These are phyloP conservation scores for Tetragonia tetragonoides DNA, from an alignment of 148 eudicot species.

Conservation along the genomic window DNA sequence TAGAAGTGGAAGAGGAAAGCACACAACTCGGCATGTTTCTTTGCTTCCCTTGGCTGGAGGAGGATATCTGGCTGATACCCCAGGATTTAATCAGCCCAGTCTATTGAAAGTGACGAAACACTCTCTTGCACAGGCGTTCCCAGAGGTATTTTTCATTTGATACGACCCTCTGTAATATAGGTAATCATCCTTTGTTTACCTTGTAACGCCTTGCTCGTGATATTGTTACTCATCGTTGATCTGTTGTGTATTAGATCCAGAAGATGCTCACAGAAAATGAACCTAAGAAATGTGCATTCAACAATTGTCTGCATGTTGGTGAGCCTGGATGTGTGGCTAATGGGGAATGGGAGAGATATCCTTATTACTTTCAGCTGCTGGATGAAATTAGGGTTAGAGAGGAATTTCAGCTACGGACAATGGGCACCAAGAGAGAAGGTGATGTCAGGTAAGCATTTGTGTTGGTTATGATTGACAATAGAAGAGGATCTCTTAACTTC, in stretches of 20 bases:
- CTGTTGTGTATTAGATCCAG: constrained; percentile 43
- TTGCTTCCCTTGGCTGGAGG: constrained; percentile 85
- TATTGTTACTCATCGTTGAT: constrained; percentile 4
- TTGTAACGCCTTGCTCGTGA: neutral
- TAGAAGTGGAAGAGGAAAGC: constrained; percentile 96
- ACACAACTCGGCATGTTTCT: constrained; percentile 85
- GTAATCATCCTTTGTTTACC: neutral
- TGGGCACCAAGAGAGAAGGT: constrained; percentile 91
- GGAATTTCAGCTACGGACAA: constrained; percentile 78
- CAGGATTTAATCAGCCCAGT: constrained; percentile 95
- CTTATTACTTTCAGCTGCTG: constrained; percentile 78
- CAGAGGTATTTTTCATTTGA: constrained; percentile 62
- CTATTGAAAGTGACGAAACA: constrained; percentile 81
- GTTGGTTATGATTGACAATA: neutral
- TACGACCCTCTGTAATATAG: constrained; percentile 1
- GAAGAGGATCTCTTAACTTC: neutral
- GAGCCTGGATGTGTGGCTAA: constrained; percentile 76
- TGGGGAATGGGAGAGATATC: constrained; percentile 86
- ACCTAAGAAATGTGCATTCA: constrained; percentile 65
- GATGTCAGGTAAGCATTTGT: constrained; percentile 71
- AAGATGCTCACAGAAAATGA: constrained; percentile 50
- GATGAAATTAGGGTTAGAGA: constrained; percentile 89
- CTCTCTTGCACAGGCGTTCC: constrained; percentile 70
- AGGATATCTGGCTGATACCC: constrained; percentile 90
- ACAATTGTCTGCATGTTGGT: constrained; percentile 81